These are phyloP conservation scores for Trichosporon inkin DNA, from an alignment of 1,284 basidiomycete species.

Conservation along the genomic window DNA sequence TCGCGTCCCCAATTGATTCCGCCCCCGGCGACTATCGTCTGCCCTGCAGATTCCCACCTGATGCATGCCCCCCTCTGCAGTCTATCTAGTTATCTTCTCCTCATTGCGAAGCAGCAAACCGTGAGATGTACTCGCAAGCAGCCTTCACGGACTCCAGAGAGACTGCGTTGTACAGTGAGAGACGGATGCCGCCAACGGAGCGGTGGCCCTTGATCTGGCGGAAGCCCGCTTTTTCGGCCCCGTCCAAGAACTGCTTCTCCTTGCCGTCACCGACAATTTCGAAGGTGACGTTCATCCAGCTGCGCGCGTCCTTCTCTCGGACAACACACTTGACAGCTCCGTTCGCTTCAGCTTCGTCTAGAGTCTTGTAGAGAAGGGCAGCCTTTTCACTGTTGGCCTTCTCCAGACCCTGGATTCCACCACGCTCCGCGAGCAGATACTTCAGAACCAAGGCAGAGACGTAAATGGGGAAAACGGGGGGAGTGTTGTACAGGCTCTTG, in stretches of 20 bases:
- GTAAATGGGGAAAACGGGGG: constrained; percentile 88
- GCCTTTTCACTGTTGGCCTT: constrained; percentile 67
- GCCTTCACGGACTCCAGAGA: constrained; percentile 66
- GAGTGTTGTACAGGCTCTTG: constrained; percentile 89
- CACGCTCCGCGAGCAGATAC: constrained; percentile 61
- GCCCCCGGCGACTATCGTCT: background rate
- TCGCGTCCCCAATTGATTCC: background rate
- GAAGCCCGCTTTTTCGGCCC: constrained; percentile 72
- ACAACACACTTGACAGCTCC: constrained; percentile 68
- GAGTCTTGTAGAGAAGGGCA: constrained; percentile 64
- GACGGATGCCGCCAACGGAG: constrained; percentile 63
- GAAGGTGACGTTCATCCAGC: constrained; percentile 93
- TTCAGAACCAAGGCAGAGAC: constrained; percentile 81
- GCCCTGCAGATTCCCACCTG: background rate
- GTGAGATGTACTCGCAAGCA: constrained; percentile 53
- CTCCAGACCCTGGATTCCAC: constrained; percentile 69
- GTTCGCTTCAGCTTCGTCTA: constrained; percentile 66
- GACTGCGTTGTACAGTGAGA: constrained; percentile 92
- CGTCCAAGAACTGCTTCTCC: constrained; percentile 69
- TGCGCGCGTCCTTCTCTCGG: constrained; percentile 62
- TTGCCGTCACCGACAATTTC: constrained; percentile 64
- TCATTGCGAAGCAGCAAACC: constrained; percentile 13
- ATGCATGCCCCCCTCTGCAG: background rate
- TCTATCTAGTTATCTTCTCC: too few species aligned
- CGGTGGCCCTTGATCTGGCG: constrained; percentile 86